phyloP scores from a whole-genome alignment of 2,329 filamentous ascomycete genomes.

The Blastomyces gilchristii region DNA sequence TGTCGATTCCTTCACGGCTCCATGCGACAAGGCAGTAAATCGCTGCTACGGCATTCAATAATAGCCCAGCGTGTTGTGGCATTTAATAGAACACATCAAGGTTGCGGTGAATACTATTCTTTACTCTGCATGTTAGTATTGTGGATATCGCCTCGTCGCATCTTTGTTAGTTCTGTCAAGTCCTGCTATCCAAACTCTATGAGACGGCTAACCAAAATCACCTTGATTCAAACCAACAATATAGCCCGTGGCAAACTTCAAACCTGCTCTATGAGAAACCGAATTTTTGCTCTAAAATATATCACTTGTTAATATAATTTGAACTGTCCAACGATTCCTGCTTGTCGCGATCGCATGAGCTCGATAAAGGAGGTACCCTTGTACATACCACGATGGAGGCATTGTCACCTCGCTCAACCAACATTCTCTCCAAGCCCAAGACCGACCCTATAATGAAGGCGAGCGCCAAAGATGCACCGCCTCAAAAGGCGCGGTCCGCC shows the following conservation, averaged over 20 bases:
- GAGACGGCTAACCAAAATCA: not conserved
- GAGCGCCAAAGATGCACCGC: constrained; percentile 19
- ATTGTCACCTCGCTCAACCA: constrained; percentile 40
- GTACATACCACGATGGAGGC: constrained; percentile 25
- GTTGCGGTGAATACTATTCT: not conserved
- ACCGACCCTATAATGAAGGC: constrained; percentile 28
- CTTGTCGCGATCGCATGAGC: not conserved
- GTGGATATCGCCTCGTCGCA: not conserved
- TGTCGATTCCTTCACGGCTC: not conserved
- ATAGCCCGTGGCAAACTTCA: not conserved
- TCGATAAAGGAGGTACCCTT: not conserved
- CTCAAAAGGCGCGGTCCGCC: constrained; percentile 26
- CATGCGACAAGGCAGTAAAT: constrained; percentile 1
- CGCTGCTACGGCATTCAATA: not conserved
- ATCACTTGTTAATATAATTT: not conserved
- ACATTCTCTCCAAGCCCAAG: constrained; percentile 37
- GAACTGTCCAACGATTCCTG: not conserved
- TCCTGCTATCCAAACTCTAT: not conserved
- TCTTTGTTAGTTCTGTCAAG: not conserved
- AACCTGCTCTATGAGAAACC: not conserved
- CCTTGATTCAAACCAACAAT: not conserved
- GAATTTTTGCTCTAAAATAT: not conserved
- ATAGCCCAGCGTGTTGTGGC: not conserved
- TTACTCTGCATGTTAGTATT: not conserved
- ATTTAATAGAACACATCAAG: not conserved